Base-by-base conservation (phyloP, 805 yeast genomes). In the Diddensiella transvaalensis region DNA sequence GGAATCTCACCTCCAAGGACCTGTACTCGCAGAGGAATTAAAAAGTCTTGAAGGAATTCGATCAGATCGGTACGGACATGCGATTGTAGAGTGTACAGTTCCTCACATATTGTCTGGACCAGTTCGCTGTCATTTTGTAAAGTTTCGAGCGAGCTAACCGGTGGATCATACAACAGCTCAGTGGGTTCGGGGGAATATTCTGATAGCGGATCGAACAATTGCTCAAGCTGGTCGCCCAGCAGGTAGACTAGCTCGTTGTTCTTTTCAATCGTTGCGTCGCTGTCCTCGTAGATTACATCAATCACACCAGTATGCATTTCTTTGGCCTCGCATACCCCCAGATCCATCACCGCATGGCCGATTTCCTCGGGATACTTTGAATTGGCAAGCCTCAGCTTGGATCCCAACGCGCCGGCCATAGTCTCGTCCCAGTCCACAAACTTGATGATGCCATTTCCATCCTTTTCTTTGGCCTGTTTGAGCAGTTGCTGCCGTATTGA, bases 161-260 rank as follows among this genome's bases (percentile, higher is more conserved):
- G 95, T 0, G 87, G 80, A 43, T 65, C 72, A 61, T 91, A 90
- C 1, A 77, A 72, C 49, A 76, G 72, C 52, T 85, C 91, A 33
- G 95, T 79, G 24, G 83, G 80, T 64, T 91, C 96, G 0, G 97
- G 98, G 0, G 95, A 86, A 63, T 91, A 91, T 65, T 90, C 97
- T 3, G 87, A 75, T 47, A 89, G 67, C 0, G 97, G 96, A 60
- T 91, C 95, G 65, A 91, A 91, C 33, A 91, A 67, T 57, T 85
- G 91, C 54, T 90, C 96, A 37, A 87, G 68, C 64, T 90, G 97
- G 37, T 82, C 83, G 0, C 98, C 98, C 3, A 91, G 67, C 30
- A 84, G 63, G 51, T 75, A 83, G 0, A 89, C 96, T 18, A 91
- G 63, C 49, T 74, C 79, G 60, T 90, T 89, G 64, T 90, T 91